phyloP scores from a whole-genome alignment of 306 rosid genomes.

The Rubus parviflorus region DNA sequence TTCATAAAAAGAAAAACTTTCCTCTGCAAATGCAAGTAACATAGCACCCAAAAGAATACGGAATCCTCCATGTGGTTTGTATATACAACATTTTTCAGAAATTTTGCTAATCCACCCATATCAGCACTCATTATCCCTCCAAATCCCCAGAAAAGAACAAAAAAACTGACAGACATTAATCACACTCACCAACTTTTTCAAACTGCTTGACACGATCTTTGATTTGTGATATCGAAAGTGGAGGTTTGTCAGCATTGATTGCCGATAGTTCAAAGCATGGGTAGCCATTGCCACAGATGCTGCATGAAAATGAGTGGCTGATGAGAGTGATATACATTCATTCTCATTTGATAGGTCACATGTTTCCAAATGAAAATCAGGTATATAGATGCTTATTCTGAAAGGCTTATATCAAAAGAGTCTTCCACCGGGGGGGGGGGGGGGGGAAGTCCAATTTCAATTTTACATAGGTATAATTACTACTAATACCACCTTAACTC shows the following conservation, averaged over 20 bases:
- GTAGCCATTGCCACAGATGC: conserved; percentile 68
- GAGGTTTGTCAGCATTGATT: conserved; percentile 94
- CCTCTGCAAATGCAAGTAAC: neutral
- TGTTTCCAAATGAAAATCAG: neutral
- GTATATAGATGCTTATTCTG: neutral
- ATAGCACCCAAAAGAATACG: neutral
- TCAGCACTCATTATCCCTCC: neutral
- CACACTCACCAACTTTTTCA: conserved; percentile 70
- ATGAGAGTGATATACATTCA: conserved; percentile 22
- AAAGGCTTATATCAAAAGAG: neutral
- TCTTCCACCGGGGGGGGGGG: neutral
- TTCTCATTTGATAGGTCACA: neutral
- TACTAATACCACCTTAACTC: neutral
- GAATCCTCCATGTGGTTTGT: no score
- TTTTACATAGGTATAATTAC: neutral
- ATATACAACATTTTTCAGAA: neutral
- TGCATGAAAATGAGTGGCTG: conserved; percentile 42
- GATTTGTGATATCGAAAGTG: conserved; percentile 60
- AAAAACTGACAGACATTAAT: conserved; percentile 4
- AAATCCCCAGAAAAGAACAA: neutral
- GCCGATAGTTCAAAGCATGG: conserved; percentile 96
- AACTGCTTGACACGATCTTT: conserved; percentile 87
- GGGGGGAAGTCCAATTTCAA: neutral
- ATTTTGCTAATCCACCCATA: neutral
- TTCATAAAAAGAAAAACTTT: neutral